Evolutionary conservation across 805 yeast genomes (phyloP).

Genomic region (Saturnispora quitensis): DNA sequence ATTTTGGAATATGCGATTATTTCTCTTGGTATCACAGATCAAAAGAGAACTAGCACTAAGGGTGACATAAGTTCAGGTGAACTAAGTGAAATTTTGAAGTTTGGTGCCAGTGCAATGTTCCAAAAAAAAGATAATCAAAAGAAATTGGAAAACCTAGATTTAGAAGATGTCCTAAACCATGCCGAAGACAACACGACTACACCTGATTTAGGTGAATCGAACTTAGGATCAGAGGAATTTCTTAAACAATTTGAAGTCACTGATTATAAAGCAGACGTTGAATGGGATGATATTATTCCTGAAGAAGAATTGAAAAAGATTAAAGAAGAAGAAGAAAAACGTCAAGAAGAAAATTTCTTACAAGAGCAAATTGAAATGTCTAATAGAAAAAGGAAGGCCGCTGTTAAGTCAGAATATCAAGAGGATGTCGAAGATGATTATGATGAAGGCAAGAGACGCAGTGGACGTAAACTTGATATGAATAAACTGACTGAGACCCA

Average conservation of each 20-base stretch:
- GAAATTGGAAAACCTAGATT: constrained; percentile 87
- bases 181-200: constrained; percentile 97
- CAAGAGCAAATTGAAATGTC: constrained; percentile 86
- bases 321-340: constrained; percentile 84
- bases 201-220: constrained; percentile 95
- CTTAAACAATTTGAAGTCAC: constrained; percentile 96
- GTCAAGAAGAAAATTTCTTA: constrained; percentile 76
- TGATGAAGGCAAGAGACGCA: constrained; percentile 23
- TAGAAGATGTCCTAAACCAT: constrained; percentile 91
- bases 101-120: constrained; percentile 98
- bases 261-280: constrained; percentile 95
- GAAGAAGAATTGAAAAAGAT: constrained; percentile 81
- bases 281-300: constrained; percentile 99
- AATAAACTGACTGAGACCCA: constrained; percentile 73
- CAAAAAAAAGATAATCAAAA: constrained; percentile 88
- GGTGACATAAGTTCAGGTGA: constrained; percentile 78
- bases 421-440: constrained; percentile 32
- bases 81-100: constrained; percentile 84
- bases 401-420: constrained; percentile 38
- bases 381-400: constrained; percentile 70
- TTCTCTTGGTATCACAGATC: constrained; percentile 88
- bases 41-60: constrained; percentile 39
- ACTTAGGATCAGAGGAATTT: constrained; percentile 96
- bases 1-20: constrained; percentile 96
- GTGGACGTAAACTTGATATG: constrained; percentile 31